Base-by-base conservation (phyloP, 176 grass and related monocot genomes). In the Zea mays region DNA sequence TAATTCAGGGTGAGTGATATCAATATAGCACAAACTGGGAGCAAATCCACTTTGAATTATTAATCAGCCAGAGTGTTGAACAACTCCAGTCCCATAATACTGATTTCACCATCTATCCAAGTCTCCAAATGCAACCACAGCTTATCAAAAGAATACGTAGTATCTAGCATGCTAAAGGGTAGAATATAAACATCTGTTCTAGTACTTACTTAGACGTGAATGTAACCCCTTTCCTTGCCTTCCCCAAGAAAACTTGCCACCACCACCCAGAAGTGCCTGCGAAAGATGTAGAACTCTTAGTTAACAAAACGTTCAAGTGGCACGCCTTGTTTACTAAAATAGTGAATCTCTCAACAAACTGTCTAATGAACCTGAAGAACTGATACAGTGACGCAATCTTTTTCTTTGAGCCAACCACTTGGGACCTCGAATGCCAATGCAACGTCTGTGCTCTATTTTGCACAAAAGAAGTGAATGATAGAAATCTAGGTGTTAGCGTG, bases 371-470 rank as follows among this genome's bases (percentile, higher is more conserved):
- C 91, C 89, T 98, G 91, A 81, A 98, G 91, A 66, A 98, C 89
- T 69, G 91, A 88, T 36, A 85, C 69, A 44, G 83, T 90, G 63
- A 67, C 75, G 11, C 77, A 80, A 75, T 98, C 89, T 56, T 90
- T 98, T 76, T 90, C 91, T 82, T 94, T 92, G 59, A 79, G 80
- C 91, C 95, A 98, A 63, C 95, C 95, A 85, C 95, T 86, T 60
- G 95, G 89, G 65, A 98, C 73, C 80, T 98, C 91, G 79, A 98
- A 98, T 63, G 95, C 91, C 54, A 98, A 75, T 6, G 95, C 89
- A 86, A 98, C 71, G 81, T 94, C 80, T 62, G 95, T 98, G 40
- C 81, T 94, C 89, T 94, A 72, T 75, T 83, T 70, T 74, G 48
- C 2, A 39, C 62, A 4, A 73, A 44, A 34, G 65, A 50, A 36